Evolutionary conservation across 164 flowering plant genomes (phyloP), one percentile per base, ranked within the genome.

Genomic region (Pachysandra terminalis): DNA sequence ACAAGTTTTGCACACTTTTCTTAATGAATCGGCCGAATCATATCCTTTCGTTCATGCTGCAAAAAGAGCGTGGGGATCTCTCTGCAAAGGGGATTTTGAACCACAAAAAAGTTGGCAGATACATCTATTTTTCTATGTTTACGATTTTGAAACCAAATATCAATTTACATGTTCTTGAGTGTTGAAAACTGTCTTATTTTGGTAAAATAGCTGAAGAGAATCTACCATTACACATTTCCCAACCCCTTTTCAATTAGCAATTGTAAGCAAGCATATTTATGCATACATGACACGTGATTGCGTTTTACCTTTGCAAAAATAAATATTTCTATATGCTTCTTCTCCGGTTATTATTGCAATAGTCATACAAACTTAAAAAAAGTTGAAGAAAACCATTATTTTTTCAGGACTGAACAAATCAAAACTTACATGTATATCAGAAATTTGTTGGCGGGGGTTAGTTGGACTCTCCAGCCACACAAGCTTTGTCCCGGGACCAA

Each of bases 401-500:
- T n/a, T 49, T 71, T 10, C 23, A 37, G 16, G n/a, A 53, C 32
- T 19, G 19, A 53, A n/a, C 21, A 66, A 52, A 65, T 22, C 16
- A 51, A 63, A 21, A 72, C 1, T 67, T 80, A 90, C 97, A 53
- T 87, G 85, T 67, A 96, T 88, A 79, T 96, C 98, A 67, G 87
- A 85, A 59, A 96, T 90, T 80, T 83, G 93, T 71, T 61, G 86
- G 56, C 97, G 86, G 49, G 99, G 99, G 64, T 96, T 96, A 26
- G 99, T 96, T 32, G 99, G 99, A 81, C 92, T 93, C 81, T 96
- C 99, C 68, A 96, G 56, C 98, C 97, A 93, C 59, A 96, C 96
- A 72, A 96, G 92, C 84, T 85, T 96, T 67, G 99, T 96, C 71
- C 37, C 2, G n/a, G 92, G 87, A 15, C 96, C 89, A 75, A 96